These are phyloP conservation scores for Blastobotrys indianensis DNA, from an alignment of 1,139 yeast genomes.

Conservation along the genomic window DNA sequence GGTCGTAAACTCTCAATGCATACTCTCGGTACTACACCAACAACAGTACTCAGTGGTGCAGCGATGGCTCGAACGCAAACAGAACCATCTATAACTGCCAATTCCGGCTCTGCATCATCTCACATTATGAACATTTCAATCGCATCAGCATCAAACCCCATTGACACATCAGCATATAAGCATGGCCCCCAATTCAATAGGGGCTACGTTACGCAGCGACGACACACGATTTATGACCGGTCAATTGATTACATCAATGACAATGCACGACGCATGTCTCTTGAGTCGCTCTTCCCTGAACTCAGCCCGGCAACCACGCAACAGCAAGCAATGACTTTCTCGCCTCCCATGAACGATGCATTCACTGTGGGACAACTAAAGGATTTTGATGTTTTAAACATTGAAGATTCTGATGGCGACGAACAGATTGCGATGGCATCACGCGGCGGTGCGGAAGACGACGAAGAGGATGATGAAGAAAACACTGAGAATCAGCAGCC, in stretches of 20 bases:
- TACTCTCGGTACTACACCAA: too few species aligned
- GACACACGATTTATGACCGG: constrained; percentile 15
- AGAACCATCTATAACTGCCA: constrained; percentile 1
- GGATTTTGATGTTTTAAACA: constrained; percentile 1
- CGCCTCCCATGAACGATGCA: neutral
- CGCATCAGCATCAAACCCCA: too few species aligned
- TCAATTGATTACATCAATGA: constrained; percentile 16
- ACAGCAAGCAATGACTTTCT: neutral
- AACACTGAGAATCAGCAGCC: neutral
- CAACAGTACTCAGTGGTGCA: neutral
- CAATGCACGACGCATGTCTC: constrained; percentile 18
- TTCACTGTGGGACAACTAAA: neutral
- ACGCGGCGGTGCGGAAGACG: constrained; percentile 1
- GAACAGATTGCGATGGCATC: constrained; percentile 2
- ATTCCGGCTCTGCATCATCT: too few species aligned
- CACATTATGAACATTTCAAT: too few species aligned
- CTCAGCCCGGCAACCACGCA: constrained; percentile 12
- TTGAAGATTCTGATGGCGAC: constrained; percentile 11
- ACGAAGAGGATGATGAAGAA: constrained; percentile 6
- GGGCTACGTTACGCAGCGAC: constrained; percentile 1
- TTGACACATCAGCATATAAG: too few species aligned
- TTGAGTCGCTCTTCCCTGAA: constrained; percentile 22
- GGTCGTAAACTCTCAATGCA: neutral
- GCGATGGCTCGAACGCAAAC: constrained; percentile 12
- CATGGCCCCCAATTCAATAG: too few species aligned